A percentile compares a stretch with the other conserved stretches of the same genome.
Conservation (phyloP, 2,329 filamentous ascomycete genomes). For the Trichophyton equinum region DNA sequence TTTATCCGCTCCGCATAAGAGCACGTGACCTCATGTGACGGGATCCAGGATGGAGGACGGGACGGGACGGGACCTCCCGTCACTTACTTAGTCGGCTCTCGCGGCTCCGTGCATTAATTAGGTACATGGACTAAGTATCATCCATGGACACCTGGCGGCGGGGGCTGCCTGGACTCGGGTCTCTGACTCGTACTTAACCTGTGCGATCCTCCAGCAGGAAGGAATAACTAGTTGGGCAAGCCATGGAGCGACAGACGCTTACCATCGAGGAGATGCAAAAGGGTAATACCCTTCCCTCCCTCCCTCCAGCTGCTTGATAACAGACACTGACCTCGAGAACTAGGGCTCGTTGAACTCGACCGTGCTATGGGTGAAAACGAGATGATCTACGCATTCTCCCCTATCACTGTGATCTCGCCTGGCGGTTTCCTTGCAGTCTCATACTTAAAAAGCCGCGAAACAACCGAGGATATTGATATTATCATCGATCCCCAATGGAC, state of each 20-base stretch:
- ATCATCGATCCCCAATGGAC: conserved; percentile 18
- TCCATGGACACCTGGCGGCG: too few species aligned
- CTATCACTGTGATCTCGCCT: conserved; percentile 9
- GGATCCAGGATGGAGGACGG: too few species aligned
- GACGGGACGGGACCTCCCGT: too few species aligned
- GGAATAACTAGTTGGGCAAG: not conserved
- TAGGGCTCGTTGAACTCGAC: conserved; percentile 15
- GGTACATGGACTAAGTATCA: too few species aligned
- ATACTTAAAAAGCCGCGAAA: conserved; percentile 8
- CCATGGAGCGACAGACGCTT: not conserved
- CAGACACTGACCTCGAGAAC: not conserved
- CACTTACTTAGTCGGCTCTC: too few species aligned
- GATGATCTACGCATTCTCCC: conserved; percentile 4
- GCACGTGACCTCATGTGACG: too few species aligned
- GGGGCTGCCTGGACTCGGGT: too few species aligned
- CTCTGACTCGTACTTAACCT: too few species aligned
- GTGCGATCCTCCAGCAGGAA: too few species aligned
- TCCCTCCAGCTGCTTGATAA: not conserved
- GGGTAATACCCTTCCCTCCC: not conserved
- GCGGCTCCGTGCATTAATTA: too few species aligned
- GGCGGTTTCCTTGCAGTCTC: conserved; percentile 12
- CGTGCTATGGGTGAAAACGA: conserved; percentile 20
- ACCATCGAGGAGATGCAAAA: not conserved
- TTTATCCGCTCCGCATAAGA: too few species aligned
- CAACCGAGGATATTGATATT: conserved; percentile 12